Evolutionary conservation across 2,329 filamentous ascomycete genomes (phyloP), one percentile per base, ranked within the genome.

Genomic region (Neonectria sp.): DNA sequence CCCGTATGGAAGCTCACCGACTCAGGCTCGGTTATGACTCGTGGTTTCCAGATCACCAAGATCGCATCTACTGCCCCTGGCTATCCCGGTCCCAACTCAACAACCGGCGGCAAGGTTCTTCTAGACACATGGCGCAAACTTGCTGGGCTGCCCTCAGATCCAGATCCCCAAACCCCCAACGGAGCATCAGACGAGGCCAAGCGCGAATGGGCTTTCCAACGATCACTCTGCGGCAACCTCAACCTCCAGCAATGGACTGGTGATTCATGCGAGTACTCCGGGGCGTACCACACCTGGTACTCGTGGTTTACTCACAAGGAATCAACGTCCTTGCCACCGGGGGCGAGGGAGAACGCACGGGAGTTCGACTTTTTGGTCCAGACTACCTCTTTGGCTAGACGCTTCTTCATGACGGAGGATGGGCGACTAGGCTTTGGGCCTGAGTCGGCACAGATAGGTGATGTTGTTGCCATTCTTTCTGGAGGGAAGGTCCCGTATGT

Each of bases 361-460:
- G 58, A 62, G 8, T 66, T 60, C n/a, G 61, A 66, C 27, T 21
- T 31, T 8, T n/a, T 65, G 17, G 55, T 66, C 3, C 57, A 61
- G 1, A 46, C n/a, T 37, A 33, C 53, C 0, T 58, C 33, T 6
- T 24, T 40, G 3, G 55, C 21, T 0, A 27, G 58, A 17, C 12
- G 24, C 0, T 35, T 58, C 1, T 25, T 68, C 0, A 29, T 46
- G 3, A 68, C 53, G 1, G 49, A 49, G 12, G 55, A 68, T 33
- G 55, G 55, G 2, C 25, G 53, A 2, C 12, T 66, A 2, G 68
- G 53, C 0, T 66, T 68, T 27, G 65, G 61, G 3, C 65, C 61
- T 0, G 68, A 63, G 2, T 1, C 2, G 3, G 7, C 27, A 0
- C 3, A n/a, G 21, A 13, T 13, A 3, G 52, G 37, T 3, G 59